These are phyloP conservation scores for Pyrenula massariospora DNA, from an alignment of 495 filamentous ascomycete genomes.

Conservation along the genomic window DNA sequence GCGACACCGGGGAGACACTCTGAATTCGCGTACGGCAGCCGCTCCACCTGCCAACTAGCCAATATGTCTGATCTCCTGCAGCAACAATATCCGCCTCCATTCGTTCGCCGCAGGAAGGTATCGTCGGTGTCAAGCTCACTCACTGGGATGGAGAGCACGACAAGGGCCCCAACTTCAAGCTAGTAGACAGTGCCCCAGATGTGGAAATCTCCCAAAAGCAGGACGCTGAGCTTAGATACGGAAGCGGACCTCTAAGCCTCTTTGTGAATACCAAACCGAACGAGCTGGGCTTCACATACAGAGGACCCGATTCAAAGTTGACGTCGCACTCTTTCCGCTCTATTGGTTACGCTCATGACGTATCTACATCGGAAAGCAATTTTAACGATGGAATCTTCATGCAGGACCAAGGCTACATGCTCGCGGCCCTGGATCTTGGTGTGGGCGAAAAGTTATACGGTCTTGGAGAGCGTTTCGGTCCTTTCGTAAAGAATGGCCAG, in stretches of 20 bases:
- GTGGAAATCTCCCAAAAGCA: slow-evolving; percentile 33
- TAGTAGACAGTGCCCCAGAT: slow-evolving; percentile 35
- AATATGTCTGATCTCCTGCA: not conserved
- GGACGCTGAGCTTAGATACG: slow-evolving; percentile 32
- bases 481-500: slow-evolving; percentile 60
- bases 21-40: slow-evolving; percentile 38
- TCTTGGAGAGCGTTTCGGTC: slow-evolving; percentile 59
- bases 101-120: slow-evolving; percentile 46
- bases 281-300: slow-evolving; percentile 45
- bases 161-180: slow-evolving; percentile 51
- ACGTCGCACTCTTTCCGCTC: slow-evolving; percentile 50
- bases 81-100: slow-evolving; percentile 18
- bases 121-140: slow-evolving; percentile 49
- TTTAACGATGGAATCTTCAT: slow-evolving; percentile 41
- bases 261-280: slow-evolving; percentile 39
- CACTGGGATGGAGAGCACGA: slow-evolving; percentile 51
- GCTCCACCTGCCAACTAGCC: not conserved
- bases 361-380: slow-evolving; percentile 34
- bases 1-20: slow-evolving; percentile 39
- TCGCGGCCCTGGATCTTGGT: slow-evolving; percentile 47
- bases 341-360: slow-evolving; percentile 43
- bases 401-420: slow-evolving; percentile 45
- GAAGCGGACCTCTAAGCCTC: slow-evolving; percentile 40
- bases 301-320: slow-evolving; percentile 32
- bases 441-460: slow-evolving; percentile 61